Percentiles rank a stretch among this genome's conserved stretches.
phyloP scores from a whole-genome alignment of 1,139 yeast species.

The Saccharomyces hybrid region DNA sequence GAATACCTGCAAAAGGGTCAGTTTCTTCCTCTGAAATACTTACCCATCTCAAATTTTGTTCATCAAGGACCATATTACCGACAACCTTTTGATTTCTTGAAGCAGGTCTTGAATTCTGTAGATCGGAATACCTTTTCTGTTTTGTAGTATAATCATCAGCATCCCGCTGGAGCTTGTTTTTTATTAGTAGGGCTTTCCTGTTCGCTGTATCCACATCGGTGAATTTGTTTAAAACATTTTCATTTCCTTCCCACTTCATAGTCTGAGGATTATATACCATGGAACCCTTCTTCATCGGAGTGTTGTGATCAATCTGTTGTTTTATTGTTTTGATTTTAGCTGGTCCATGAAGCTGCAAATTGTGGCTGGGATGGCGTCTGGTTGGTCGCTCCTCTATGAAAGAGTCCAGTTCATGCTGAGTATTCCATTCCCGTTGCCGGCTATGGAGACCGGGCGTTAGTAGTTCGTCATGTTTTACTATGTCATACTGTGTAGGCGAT shows the following conservation, averaged over 20 bases:
- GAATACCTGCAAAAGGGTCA: conserved; percentile 34
- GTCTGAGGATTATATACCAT: conserved; percentile 47
- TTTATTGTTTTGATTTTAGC: conserved; percentile 28
- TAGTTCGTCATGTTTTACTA: conserved; percentile 22
- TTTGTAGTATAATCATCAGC: conserved; percentile 1
- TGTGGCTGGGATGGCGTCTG: background rate
- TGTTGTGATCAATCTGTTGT: conserved; percentile 31
- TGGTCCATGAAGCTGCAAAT: conserved; percentile 9
- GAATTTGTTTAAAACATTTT: conserved; percentile 43
- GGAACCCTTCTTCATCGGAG: conserved; percentile 31
- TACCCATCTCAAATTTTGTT: conserved; percentile 47
- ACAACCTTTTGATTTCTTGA: conserved; percentile 28
- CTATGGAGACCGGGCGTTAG: conserved; percentile 26
- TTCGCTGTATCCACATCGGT: conserved; percentile 28
- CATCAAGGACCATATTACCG: conserved; percentile 51
- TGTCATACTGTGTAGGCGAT: conserved; percentile 26
- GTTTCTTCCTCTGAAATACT: conserved; percentile 34
- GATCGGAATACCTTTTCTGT: conserved; percentile 1
- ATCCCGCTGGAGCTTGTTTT: conserved; percentile 9
- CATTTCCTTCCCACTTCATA: conserved; percentile 56
- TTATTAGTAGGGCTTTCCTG: conserved; percentile 21
- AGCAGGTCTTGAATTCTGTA: background rate
- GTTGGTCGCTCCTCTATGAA: conserved; percentile 17
- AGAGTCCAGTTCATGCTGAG: conserved; percentile 16
- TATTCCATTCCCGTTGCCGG: conserved; percentile 19